These are phyloP conservation scores for Lentinula lateritia DNA, from an alignment of 768 basidiomycete genomes.

Conservation along the genomic window DNA sequence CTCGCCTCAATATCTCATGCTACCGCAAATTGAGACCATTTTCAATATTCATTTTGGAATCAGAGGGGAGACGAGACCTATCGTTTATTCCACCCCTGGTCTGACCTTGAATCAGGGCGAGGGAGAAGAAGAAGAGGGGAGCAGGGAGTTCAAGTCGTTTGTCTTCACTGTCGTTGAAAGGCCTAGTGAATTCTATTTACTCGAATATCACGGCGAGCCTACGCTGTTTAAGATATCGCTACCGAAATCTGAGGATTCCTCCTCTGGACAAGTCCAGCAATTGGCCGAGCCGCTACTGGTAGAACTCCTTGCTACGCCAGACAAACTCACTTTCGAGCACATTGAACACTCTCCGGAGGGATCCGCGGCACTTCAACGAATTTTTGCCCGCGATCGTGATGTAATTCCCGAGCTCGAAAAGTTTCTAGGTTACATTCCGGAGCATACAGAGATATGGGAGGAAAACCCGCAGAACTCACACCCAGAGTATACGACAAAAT, in stretches of 20 bases:
- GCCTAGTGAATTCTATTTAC: conserved; percentile 22
- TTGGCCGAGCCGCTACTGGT: conserved; percentile 8
- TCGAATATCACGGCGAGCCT: conserved; percentile 33
- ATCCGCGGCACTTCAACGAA: conserved; percentile 17
- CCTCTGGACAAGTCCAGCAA: neutral
- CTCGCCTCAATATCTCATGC: conserved; percentile 28
- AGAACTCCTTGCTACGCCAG: conserved; percentile 23
- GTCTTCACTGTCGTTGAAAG: conserved; percentile 38
- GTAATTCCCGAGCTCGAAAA: conserved; percentile 26
- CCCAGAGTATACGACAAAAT: neutral
- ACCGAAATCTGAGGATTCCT: neutral
- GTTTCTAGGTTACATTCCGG: conserved; percentile 25
- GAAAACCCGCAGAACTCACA: neutral
- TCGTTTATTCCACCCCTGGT: conserved; percentile 19
- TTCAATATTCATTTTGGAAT: conserved; percentile 25
- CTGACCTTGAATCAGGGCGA: neutral
- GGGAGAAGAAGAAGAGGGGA: neutral
- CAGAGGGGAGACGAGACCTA: conserved; percentile 25
- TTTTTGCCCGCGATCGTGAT: conserved; percentile 22
- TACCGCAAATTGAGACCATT: conserved; percentile 31
- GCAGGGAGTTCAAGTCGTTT: conserved; percentile 13
- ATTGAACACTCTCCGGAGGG: conserved; percentile 23
- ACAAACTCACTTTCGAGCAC: conserved; percentile 2
- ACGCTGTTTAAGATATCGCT: neutral
- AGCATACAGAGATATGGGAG: conserved; percentile 11